Evolutionary conservation across 352 stramenopile species (phyloP).

Genomic region (Phytophthora cactorum): DNA sequence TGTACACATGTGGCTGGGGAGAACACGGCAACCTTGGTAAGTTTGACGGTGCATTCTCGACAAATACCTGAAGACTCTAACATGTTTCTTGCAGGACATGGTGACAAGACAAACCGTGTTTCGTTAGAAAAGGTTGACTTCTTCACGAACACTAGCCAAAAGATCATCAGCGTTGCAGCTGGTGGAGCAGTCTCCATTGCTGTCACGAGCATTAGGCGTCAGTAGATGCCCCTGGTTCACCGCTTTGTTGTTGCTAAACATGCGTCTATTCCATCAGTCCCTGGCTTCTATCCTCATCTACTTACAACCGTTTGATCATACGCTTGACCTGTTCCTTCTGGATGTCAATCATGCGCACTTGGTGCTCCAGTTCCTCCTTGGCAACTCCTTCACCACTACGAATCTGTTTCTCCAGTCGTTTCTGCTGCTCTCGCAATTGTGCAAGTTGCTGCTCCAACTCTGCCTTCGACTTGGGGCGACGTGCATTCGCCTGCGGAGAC

Average conservation of each 20-base stretch:
- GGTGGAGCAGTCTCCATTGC: constrained; percentile 77
- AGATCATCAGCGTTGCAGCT: constrained; percentile 45
- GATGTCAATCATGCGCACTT: constrained; percentile 61
- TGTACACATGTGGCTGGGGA: constrained; percentile 84
- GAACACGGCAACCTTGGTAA: constrained; percentile 87
- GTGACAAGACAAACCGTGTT: constrained; percentile 48
- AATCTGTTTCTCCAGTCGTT: constrained; percentile 37
- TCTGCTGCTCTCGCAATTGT: constrained; percentile 43
- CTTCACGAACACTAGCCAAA: constrained; percentile 39
- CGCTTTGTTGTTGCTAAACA: constrained; percentile 11
- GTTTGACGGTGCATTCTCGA: constrained; percentile 8
- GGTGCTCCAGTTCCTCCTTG: constrained; percentile 50
- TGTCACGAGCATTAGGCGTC: constrained; percentile 20
- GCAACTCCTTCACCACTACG: constrained; percentile 14
- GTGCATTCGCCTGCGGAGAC: constrained; percentile 5
- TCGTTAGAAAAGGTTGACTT: constrained; percentile 53
- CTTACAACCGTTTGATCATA: constrained; percentile 52
- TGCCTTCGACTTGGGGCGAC: constrained; percentile 38
- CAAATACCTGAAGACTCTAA: neutral
- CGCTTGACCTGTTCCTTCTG: constrained; percentile 63
- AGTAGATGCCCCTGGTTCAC: constrained; percentile 1
- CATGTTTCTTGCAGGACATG: constrained; percentile 51
- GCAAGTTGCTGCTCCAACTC: constrained; percentile 52
- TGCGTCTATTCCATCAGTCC: constrained; percentile 24
- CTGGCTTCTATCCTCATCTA: constrained; percentile 4